Conservation (phyloP, 768 basidiomycete species). For the Mycena rosella region DNA sequence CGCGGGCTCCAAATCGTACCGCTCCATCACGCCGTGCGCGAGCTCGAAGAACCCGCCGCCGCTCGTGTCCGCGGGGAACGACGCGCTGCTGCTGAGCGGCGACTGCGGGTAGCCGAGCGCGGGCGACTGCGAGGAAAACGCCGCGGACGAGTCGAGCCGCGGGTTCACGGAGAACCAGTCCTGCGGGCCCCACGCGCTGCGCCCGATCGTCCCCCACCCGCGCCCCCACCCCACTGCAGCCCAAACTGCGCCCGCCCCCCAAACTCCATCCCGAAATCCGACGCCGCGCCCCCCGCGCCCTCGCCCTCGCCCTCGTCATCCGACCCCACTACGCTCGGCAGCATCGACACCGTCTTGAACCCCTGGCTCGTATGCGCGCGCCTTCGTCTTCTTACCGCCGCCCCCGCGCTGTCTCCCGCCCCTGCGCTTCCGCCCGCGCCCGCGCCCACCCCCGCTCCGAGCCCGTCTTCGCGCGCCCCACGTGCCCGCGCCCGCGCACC, state of each 20-base stretch:
- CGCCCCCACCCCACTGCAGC: neutral
- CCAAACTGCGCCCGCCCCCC: neutral
- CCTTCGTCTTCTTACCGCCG: constrained; percentile 71
- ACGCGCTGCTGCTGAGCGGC: constrained; percentile 33
- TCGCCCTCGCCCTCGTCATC: constrained; percentile 80
- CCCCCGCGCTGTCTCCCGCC: constrained; percentile 37
- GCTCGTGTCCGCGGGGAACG: constrained; percentile 42
- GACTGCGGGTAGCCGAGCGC: constrained; percentile 47
- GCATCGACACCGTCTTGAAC: constrained; percentile 84
- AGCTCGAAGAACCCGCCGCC: constrained; percentile 60
- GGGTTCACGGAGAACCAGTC: constrained; percentile 91
- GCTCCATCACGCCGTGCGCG: constrained; percentile 81
- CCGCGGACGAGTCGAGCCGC: constrained; percentile 66
- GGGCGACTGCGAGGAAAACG: constrained; percentile 49
- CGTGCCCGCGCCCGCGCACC: constrained; percentile 14
- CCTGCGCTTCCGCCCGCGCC: neutral
- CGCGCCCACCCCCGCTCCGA: constrained; percentile 20
- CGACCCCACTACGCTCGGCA: constrained; percentile 78
- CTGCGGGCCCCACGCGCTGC: constrained; percentile 85
- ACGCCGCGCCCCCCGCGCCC: constrained; percentile 37
- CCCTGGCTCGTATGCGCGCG: constrained; percentile 78
- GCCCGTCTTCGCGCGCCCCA: constrained; percentile 32
- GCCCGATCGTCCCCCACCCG: constrained; percentile 73
- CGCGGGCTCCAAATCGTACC: constrained; percentile 72
- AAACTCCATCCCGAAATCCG: constrained; percentile 28